phyloP scores from a whole-genome alignment of 345 rosid genomes.

The Melaleuca alternifolia region DNA sequence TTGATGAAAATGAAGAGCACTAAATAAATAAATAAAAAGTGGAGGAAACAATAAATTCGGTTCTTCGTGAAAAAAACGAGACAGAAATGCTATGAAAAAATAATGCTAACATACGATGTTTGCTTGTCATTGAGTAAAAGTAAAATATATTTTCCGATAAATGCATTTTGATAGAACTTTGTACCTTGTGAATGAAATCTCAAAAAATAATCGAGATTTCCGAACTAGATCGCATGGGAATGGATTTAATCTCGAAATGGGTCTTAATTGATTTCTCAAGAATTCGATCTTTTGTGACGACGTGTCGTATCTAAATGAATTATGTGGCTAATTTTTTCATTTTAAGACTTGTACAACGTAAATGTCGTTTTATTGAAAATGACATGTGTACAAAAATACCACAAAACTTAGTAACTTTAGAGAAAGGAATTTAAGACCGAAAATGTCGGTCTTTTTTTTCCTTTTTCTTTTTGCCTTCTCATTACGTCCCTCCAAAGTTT shows the following conservation, averaged over 20 bases:
- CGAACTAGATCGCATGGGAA: not conserved
- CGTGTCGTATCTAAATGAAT: accelerated
- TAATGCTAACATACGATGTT: too few species aligned
- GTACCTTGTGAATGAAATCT: not conserved
- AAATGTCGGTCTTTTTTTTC: not conserved
- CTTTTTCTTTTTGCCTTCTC: not conserved
- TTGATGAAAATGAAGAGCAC: not conserved
- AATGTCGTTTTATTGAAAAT: not conserved
- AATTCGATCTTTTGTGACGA: not conserved
- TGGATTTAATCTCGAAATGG: too few species aligned
- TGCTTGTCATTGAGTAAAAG: not conserved
- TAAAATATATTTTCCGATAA: too few species aligned
- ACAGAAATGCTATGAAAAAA: not conserved
- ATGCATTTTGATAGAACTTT: too few species aligned
- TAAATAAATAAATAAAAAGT: not conserved
- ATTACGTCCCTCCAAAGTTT: not conserved
- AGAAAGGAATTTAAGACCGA: not conserved
- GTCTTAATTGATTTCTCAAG: not conserved
- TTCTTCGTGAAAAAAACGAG: not conserved
- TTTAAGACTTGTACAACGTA: accelerated
- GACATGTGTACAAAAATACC: not conserved
- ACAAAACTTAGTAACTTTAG: not conserved
- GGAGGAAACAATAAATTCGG: not conserved
- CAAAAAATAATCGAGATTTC: not conserved
- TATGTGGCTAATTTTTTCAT: not conserved